Percentiles rank a stretch among this genome's conserved stretches.
These are phyloP conservation scores for Bolboschoenoplectus hybrid DNA, from an alignment of 202 grass and related monocot species.

Conservation along the genomic window DNA sequence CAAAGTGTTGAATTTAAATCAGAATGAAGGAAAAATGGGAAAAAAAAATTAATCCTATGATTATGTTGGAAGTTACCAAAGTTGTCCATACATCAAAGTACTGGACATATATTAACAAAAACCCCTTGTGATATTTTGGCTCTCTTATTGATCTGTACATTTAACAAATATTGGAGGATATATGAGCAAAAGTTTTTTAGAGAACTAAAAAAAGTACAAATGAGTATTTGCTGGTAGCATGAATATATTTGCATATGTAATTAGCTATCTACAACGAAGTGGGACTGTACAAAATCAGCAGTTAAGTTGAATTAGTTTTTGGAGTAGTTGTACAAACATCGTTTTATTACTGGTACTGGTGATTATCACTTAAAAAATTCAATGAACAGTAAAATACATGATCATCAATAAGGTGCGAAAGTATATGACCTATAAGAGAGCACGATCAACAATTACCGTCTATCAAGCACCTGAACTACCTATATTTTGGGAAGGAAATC, in stretches of 20 bases:
- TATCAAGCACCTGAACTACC: too few species aligned
- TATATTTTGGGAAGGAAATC: too few species aligned
- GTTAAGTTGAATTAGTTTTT: not conserved
- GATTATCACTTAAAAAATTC: too few species aligned
- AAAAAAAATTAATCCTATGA: not conserved
- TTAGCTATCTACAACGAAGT: not conserved
- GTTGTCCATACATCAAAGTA: not conserved
- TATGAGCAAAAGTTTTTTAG: not conserved
- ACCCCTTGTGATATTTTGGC: not conserved
- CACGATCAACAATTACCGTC: not conserved
- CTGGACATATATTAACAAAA: not conserved
- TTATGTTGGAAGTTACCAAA: not conserved
- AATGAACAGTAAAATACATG: not conserved
- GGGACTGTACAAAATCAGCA: not conserved
- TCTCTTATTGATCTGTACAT: not conserved
- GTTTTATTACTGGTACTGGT: too few species aligned
- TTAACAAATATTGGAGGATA: not conserved
- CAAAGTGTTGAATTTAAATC: not conserved
- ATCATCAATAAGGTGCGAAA: not conserved
- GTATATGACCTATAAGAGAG: not conserved
- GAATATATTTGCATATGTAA: not conserved
- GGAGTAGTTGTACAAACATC: too few species aligned
- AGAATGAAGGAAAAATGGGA: not conserved
- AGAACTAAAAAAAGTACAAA: not conserved
- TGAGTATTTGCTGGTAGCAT: not conserved